Conservation (phyloP, 2,329 filamentous ascomycete species). For the Hymenotorrendiella dingleyae region DNA sequence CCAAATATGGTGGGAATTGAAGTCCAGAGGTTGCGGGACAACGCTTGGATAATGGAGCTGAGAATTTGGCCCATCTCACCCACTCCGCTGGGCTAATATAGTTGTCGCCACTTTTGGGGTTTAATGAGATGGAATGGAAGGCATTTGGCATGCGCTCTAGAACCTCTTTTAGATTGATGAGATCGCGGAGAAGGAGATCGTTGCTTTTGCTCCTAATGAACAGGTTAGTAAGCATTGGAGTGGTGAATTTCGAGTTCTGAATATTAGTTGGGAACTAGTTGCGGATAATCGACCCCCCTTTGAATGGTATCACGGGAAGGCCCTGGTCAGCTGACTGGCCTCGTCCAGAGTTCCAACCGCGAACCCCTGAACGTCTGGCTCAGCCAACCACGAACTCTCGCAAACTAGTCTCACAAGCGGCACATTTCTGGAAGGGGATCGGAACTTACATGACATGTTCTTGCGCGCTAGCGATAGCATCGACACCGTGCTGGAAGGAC, state of each 20-base stretch:
- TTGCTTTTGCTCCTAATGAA: too few relatives aligned
- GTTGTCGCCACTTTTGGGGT: conserved; percentile 46
- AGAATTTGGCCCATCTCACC: conserved; percentile 45
- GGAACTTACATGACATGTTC: conserved; percentile 51
- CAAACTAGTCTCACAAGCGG: too few relatives aligned
- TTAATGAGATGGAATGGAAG: conserved; percentile 48
- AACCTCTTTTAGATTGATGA: conserved; percentile 47
- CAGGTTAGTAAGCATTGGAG: too few relatives aligned
- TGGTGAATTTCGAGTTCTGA: too few relatives aligned
- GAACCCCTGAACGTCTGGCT: too few relatives aligned
- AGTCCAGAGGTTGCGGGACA: conserved; percentile 46
- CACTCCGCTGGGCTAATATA: conserved; percentile 43
- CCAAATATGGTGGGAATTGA: conserved; percentile 46
- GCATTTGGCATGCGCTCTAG: conserved; percentile 48
- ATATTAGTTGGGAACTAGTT: too few relatives aligned
- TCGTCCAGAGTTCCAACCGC: too few relatives aligned
- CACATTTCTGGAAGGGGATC: too few relatives aligned
- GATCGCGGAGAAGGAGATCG: conserved; percentile 44
- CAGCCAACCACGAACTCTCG: too few relatives aligned
- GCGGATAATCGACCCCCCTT: too few relatives aligned
- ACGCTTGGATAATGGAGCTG: conserved; percentile 43
- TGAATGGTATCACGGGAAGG: too few relatives aligned
- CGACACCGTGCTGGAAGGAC: conserved; percentile 45
- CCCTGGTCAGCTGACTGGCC: too few relatives aligned
- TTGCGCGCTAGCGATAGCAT: conserved; percentile 47